Evolutionary conservation across 371 early-diverging fungal species (phyloP), one percentile per base, ranked within the genome.

Genomic region (Circinella umbellata): DNA sequence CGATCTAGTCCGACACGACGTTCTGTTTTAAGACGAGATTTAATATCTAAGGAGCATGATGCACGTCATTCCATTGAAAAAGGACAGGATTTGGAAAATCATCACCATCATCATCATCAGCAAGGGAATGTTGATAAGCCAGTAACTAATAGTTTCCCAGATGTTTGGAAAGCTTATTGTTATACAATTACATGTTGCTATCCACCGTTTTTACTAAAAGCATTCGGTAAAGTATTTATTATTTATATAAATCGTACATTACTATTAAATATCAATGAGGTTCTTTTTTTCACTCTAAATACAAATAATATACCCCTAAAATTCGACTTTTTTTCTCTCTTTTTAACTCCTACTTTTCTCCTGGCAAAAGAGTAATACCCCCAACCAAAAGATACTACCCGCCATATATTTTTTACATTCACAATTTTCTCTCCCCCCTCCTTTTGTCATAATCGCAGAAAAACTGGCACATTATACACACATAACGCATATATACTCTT

Each of bases 151-250:
- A 53, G 57, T 14, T 51, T 55, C 38, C 67, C 69, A 15, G 76
- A 74, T 70, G 0, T 71, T 1, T 84, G 85, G 85, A 77, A 71
- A 62, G 46, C 64, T n/a, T 87, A 79, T 75, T 89, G 86, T 49
- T 82, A 86, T 60, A 64, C 80, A 57, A 77, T 87, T 14, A 89
- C 89, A 6, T 89, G 87, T 38, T 87, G 87, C 53, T 83, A 79
- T 64, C 87, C 89, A 35, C 74, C 84, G 4, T 78, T 80, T 64
- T 62, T 86, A 3, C 64, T 88, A 18, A 69, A 73, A 46, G 69
- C 77, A 8, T 71, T 86, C 48, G 87, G 87, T 87, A 77, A 51
- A 66, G 69, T 37, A n/a, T 37, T 17, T 7, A 15, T 11, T 9
- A 47, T 27, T 27, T 2, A 47, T 11, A 47, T 15, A 47, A 1